Conservation (phyloP, 345 rosid genomes). For the Cardamine chenopodiifolia region DNA sequence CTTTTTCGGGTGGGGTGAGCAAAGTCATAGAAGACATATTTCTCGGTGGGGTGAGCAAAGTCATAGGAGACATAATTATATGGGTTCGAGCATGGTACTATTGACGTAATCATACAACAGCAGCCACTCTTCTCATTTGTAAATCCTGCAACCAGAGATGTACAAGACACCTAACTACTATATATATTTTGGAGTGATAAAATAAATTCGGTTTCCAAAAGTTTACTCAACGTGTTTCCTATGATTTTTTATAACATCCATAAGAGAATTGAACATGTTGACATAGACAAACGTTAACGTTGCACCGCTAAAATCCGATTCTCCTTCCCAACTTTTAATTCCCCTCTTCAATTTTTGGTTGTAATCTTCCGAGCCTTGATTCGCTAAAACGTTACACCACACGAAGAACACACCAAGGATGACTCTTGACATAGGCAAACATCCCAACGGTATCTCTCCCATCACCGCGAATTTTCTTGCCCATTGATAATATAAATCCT, state of each 20-base stretch:
- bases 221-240: conserved; percentile 43
- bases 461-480: conserved; percentile 42
- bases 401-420: conserved; percentile 9
- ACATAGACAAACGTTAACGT: conserved; percentile 49
- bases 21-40: conserved; percentile 70
- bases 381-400: conserved; percentile 21
- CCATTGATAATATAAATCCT: conserved; percentile 36
- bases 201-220: not conserved
- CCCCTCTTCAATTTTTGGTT: conserved; percentile 16
- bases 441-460: conserved; percentile 43
- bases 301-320: conserved; percentile 31
- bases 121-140: conserved; percentile 32
- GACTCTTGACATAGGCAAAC: conserved; percentile 37
- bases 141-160: conserved; percentile 34
- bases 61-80: conserved; percentile 61
- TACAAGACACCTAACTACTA: not conserved
- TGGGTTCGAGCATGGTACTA: conserved; percentile 43
- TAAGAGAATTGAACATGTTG: conserved; percentile 59
- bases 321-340: not conserved
- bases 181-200: not conserved
- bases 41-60: conserved; percentile 72
- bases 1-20: conserved; percentile 68
- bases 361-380: conserved; percentile 17
- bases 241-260: conserved; percentile 52
- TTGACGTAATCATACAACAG: conserved; percentile 34